Base-by-base conservation (phyloP, 345 rosid species). In the Hibiscus trionum region DNA sequence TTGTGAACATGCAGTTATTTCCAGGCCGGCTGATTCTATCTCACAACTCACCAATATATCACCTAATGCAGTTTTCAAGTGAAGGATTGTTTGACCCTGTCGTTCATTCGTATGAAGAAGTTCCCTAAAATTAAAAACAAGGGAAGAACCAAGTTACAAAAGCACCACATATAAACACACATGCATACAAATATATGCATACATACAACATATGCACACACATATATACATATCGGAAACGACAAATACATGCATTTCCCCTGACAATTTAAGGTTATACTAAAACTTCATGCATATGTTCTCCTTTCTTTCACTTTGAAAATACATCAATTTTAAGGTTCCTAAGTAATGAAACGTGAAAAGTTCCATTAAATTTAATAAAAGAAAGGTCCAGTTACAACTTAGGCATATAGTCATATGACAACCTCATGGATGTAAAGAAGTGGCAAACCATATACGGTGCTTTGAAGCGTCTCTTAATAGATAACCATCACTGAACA, bases 1-100 rank as follows among this genome's bases (percentile, higher is more conserved):
- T 74, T 78, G 89, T 0, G 90, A 90, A 74, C 88, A 87, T 53
- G 81, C 95, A n/a, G 93, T 73, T 19, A 86, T 83, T 76, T 86
- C 96, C 11, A 89, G 82, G 42, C 88, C 90, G 71, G 83, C 97
- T 78, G 82, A 84, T 82, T 88, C 87, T 72, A 94, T 88, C 80
- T 89, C 91, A 75, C 88, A 87, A 74, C 87, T 89, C 62, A 76
- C 80, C 81, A 89, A 62, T 39, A 87, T 74, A 53, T 82, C 81
- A 63, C 88, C 85, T 11, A 89, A 59, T 9, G 80, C 85, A 71
- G 39, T 68, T 74, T 75, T 75, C 78, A 89, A 74, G 52, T 57
- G 74, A 21, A 29, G 44, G 70, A 77, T 60, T 7, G 90, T 86
- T 78, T 86, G 84, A 49, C 77, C 82, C 81, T 76, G 85, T 61